phyloP scores from a whole-genome alignment of 208 protist genomes.

The Acanthamoeba triangularis region DNA sequence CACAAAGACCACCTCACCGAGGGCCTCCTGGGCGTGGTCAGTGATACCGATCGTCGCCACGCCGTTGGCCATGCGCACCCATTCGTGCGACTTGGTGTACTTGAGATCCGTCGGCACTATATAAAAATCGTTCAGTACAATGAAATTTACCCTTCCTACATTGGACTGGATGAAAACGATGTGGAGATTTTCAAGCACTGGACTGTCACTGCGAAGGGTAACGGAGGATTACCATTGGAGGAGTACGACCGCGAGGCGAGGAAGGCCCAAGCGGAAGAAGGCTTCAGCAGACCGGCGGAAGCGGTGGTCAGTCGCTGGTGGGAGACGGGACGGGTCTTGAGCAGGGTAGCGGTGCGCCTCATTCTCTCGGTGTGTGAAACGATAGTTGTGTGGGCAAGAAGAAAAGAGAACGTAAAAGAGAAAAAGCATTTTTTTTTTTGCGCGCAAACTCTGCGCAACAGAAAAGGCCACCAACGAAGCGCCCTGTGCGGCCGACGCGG shows the following conservation, averaged over 20 bases:
- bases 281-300: not conserved
- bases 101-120: slow-evolving; percentile 39
- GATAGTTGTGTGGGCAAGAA: not conserved
- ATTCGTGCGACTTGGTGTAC: slow-evolving; percentile 75
- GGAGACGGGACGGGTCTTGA: slow-evolving; percentile 1
- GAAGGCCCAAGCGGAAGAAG: not conserved
- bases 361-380: not conserved
- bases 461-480: too few relatives aligned
- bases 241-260: slow-evolving; percentile 20
- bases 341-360: slow-evolving; percentile 18
- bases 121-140: not conserved
- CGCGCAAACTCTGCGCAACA: too few relatives aligned
- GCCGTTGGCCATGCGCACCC: slow-evolving; percentile 74
- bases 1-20: slow-evolving; percentile 91
- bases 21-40: slow-evolving; percentile 84
- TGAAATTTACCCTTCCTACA: not conserved
- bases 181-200: too few relatives aligned
- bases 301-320: not conserved
- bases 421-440: too few relatives aligned
- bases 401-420: not conserved
- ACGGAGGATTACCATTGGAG: not conserved
- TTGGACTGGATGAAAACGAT: too few relatives aligned
- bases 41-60: slow-evolving; percentile 87
- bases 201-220: not conserved
- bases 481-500: too few relatives aligned